A percentile compares a stretch with the other conserved stretches of the same genome.
These are phyloP conservation scores for Eucalyptus tenuipes DNA, from an alignment of 345 rosid species.

Conservation along the genomic window DNA sequence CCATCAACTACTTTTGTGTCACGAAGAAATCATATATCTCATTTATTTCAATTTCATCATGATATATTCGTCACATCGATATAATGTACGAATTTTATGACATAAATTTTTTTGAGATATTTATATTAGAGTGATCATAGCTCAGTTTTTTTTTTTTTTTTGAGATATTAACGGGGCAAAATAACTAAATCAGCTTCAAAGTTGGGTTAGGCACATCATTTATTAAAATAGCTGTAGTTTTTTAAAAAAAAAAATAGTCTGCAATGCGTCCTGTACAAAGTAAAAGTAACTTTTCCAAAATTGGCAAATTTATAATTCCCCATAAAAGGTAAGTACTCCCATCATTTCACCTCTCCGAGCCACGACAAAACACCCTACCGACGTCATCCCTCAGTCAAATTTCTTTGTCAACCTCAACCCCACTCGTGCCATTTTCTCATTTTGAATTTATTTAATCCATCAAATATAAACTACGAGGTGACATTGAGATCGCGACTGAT, in stretches of 20 bases:
- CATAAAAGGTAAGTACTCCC: not conserved
- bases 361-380: no score
- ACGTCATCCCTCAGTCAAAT: no score
- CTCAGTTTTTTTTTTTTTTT: no score
- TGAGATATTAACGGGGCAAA: not conserved
- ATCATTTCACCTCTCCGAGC: not conserved
- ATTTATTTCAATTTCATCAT: no score
- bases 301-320: not conserved
- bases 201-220: not conserved
- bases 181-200: not conserved
- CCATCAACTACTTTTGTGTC: no score
- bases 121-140: no score
- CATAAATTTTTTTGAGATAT: accelerated
- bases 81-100: no score
- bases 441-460: not conserved
- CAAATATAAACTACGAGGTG: not conserved
- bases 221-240: not conserved
- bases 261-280: not conserved
- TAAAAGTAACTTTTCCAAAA: not conserved
- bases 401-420: no score
- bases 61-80: no score
- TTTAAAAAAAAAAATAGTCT: no score
- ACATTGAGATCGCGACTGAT: not conserved
- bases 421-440: not conserved
- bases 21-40: no score